These are phyloP conservation scores for Arabidopsis lyrata DNA, from an alignment of 441 rosid genomes.

Conservation along the genomic window DNA sequence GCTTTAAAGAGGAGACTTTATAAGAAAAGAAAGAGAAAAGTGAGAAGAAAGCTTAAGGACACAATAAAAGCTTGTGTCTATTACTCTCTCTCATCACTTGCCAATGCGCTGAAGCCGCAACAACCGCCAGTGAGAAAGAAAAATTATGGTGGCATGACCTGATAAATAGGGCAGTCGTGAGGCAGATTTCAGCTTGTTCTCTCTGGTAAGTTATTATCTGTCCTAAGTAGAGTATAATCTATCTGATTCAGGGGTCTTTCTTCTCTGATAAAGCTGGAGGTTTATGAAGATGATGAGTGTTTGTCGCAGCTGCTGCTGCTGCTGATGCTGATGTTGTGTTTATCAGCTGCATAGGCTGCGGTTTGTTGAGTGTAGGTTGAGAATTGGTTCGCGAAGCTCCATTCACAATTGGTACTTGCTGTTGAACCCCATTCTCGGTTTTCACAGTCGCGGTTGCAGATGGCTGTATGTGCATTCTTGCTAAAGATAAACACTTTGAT, in stretches of 20 bases:
- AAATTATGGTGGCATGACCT: constrained; percentile 38
- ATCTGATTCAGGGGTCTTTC: constrained; percentile 53
- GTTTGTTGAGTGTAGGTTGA: constrained; percentile 45
- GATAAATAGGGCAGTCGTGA: constrained; percentile 9
- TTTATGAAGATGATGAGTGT: constrained; percentile 44
- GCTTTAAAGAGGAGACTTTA: constrained; percentile 33
- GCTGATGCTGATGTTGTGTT: constrained; percentile 31
- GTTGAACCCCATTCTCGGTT: constrained; percentile 55
- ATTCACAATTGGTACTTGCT: constrained; percentile 51
- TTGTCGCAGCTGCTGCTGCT: constrained; percentile 42
- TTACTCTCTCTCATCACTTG: constrained; percentile 24
- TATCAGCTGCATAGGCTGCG: constrained; percentile 32
- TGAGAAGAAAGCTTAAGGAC: constrained; percentile 33
- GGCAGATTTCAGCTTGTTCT: constrained; percentile 22
- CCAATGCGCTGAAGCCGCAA: constrained; percentile 22
- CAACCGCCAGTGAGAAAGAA: constrained; percentile 12
- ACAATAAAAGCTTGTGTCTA: constrained; percentile 30
- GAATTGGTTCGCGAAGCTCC: constrained; percentile 50
- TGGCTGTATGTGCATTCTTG: constrained; percentile 65
- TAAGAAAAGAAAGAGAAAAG: constrained; percentile 9
- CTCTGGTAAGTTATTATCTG: constrained; percentile 36
- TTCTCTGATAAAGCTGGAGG: constrained; percentile 54
- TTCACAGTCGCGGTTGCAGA: constrained; percentile 42
- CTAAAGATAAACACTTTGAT: constrained; percentile 66
- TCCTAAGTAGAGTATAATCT: constrained; percentile 41